Evolutionary conservation across 352 stramenopile species (phyloP).

Genomic region (Globisporangium orthogonon): DNA sequence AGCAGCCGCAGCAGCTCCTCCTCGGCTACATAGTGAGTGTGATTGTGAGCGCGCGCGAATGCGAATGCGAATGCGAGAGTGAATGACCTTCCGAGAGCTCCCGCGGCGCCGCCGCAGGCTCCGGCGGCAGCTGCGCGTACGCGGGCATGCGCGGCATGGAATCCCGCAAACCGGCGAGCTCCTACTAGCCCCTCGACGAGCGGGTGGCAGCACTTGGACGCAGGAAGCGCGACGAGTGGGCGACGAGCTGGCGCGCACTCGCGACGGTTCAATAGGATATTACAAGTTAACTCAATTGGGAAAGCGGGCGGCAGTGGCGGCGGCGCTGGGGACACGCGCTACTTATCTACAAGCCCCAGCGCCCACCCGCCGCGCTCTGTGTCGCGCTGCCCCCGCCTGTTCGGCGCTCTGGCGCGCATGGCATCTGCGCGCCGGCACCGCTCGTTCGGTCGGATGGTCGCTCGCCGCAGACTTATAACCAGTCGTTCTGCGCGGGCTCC

Average conservation of each 20-base stretch:
- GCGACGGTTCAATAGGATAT: constrained; percentile 3
- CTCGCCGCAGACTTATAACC: constrained; percentile 44
- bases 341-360: not conserved
- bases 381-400: not conserved
- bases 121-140: constrained; percentile 23
- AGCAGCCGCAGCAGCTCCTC: constrained; percentile 57
- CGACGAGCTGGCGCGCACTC: not conserved
- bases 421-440: not conserved
- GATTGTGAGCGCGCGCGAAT: no score
- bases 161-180: no score
- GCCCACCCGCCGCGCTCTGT: no score
- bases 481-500: constrained; percentile 65
- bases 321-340: no score
- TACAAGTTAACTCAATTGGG: not conserved
- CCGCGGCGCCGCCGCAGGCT: constrained; percentile 5
- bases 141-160: constrained; percentile 14
- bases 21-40: constrained; percentile 26
- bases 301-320: no score
- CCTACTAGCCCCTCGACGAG: no score
- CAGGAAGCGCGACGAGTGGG: no score
- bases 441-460: constrained; percentile 12
- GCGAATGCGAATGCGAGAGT: no score
- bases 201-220: no score
- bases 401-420: not conserved
- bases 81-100: constrained; percentile 31